Evolutionary conservation across 441 rosid species (phyloP), one percentile per base, ranked within the genome.

Genomic region (Theobroma grandiflorum): DNA sequence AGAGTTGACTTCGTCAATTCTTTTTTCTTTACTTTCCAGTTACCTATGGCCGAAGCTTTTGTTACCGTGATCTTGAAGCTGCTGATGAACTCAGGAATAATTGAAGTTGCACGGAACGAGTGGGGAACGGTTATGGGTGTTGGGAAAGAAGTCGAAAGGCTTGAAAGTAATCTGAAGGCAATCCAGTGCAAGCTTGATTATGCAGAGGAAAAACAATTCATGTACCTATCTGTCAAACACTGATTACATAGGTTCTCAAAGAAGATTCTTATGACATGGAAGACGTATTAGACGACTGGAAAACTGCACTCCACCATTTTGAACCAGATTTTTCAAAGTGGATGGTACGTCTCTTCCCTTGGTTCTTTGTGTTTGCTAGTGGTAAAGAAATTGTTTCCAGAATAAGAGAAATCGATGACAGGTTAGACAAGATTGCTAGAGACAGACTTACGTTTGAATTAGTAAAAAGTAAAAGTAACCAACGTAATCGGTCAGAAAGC

Each of bases 191-290:
- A 22, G 63, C 26, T 77, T 3, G 64, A 33, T 22, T 73, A 53
- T 77, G 79, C 79, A 7, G 73, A 77, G 38, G 73, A 77, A 26
- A 66, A 38, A 57, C n/a, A 66, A 20, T 22, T 6, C 9, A 5
- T 6, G 20, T 40, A 65, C 16, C 14, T n/a, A 38, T 1, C 22
- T 2, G 20, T 65, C 18, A 77, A 52, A 20, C n/a, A 2, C 3
- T 77, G 79, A 73, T 50, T 77, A 8, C 64, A 65, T 1, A 6
- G n/a, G 7, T 38, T 77, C 10, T 77, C 10, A 66, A 37, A 40
- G 40, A 66, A 4, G 73, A 37, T 35, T 11, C 63, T 52, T 77
- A 64, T 22, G 79, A 53, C 62, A 77, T 66, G 72, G 79, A 77
- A 31, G 72, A 77, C 2, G 52, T 52, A 6, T 52, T 76, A 6